A percentile compares a stretch with the other conserved stretches of the same genome.
These are phyloP conservation scores for Candida orba DNA, from an alignment of 805 yeast genomes.

Conservation along the genomic window DNA sequence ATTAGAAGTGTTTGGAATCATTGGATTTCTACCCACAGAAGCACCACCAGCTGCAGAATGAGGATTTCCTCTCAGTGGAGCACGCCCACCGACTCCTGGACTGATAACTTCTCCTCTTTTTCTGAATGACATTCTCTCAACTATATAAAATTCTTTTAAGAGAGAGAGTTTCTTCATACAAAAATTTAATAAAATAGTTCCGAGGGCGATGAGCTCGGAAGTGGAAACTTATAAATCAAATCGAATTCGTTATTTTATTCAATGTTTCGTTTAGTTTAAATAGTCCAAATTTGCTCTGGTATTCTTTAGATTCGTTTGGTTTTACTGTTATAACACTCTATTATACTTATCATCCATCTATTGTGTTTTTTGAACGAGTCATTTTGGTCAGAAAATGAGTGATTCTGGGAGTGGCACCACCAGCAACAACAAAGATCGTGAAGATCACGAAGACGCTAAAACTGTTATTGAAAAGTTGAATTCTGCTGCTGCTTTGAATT, in stretches of 20 bases:
- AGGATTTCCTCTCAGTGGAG: slow-evolving; percentile 7
- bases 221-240: no score
- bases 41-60: not conserved
- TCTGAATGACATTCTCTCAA: slow-evolving; percentile 44
- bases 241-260: no score
- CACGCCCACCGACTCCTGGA: slow-evolving; percentile 8
- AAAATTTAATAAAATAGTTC: no score
- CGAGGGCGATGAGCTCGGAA: not conserved
- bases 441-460: slow-evolving; percentile 10
- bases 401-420: slow-evolving; percentile 3
- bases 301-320: no score
- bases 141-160: not conserved
- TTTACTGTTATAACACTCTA: no score
- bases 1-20: not conserved
- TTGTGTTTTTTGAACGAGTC: not conserved
- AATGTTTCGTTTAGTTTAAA: no score
- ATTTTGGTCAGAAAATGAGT: slow-evolving; percentile 9
- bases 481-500: slow-evolving; percentile 16
- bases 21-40: slow-evolving; percentile 14
- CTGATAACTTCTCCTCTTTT: slow-evolving; percentile 45
- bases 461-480: slow-evolving; percentile 13
- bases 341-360: no score
- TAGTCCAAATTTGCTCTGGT: no score
- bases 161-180: no score
- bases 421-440: slow-evolving; percentile 1